phyloP scores from a whole-genome alignment of 345 rosid species.

The Mercurialis annua region DNA sequence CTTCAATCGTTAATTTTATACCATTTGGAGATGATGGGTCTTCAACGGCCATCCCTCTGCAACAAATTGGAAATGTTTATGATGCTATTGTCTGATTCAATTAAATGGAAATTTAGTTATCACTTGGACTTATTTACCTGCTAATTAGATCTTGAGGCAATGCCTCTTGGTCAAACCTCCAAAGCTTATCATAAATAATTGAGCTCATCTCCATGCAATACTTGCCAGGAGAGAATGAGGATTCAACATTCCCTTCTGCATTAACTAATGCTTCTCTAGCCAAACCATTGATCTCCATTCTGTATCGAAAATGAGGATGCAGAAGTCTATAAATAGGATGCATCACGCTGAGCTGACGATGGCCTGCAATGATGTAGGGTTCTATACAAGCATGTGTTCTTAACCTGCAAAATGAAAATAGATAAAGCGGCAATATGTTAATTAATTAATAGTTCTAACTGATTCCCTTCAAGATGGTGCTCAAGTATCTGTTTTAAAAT shows the following conservation, averaged over 20 bases:
- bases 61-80: background rate
- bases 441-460: too few relatives aligned
- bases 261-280: constrained; percentile 54
- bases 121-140: constrained; percentile 28
- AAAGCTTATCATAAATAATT: constrained; percentile 39
- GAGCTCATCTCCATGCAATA: constrained; percentile 56
- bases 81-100: too few relatives aligned
- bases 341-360: constrained; percentile 64
- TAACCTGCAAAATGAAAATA: constrained; percentile 1
- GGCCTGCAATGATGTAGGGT: constrained; percentile 67
- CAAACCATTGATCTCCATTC: constrained; percentile 70
- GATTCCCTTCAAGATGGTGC: too few relatives aligned
- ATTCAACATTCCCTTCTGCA: constrained; percentile 60
- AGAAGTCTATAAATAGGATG: constrained; percentile 62
- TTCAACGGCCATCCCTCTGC: constrained; percentile 59
- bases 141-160: constrained; percentile 56
- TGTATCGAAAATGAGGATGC: constrained; percentile 74
- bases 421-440: too few relatives aligned
- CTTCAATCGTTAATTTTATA: constrained; percentile 45
- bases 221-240: constrained; percentile 50
- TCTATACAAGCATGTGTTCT: constrained; percentile 54
- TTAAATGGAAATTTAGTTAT: too few relatives aligned
- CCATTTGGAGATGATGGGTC: constrained; percentile 55
- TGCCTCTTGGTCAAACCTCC: constrained; percentile 54
- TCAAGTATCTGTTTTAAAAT: too few relatives aligned